These are phyloP conservation scores for Mastigamoeba balamuthi DNA, from an alignment of 78 protist species.

Conservation along the genomic window DNA sequence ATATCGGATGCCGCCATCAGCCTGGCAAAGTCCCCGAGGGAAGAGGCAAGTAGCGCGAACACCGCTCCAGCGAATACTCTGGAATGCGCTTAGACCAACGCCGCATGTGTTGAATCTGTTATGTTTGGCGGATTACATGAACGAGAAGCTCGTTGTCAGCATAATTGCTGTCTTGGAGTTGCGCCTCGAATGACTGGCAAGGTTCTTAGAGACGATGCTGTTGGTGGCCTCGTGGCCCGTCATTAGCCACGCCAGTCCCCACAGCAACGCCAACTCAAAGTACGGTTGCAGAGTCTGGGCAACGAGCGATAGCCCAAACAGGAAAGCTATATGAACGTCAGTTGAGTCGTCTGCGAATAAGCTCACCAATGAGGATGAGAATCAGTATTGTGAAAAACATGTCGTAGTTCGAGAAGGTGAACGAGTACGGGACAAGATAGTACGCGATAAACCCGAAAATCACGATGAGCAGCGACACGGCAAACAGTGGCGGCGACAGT, in stretches of 20 bases:
- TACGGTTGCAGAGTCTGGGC: too few species aligned
- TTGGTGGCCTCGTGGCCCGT: conserved; percentile 3
- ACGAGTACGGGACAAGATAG: conserved; percentile 66
- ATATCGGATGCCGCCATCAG: conserved; percentile 67
- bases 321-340: neutral
- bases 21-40: conserved; percentile 22
- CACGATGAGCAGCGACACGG: conserved; percentile 31
- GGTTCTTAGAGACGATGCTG: conserved; percentile 52
- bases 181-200: conserved; percentile 53
- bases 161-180: conserved; percentile 74
- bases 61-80: conserved; percentile 73
- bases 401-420: conserved; percentile 34
- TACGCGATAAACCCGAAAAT: conserved; percentile 63
- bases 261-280: conserved; percentile 17
- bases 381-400: conserved; percentile 55
- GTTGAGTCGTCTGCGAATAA: neutral
- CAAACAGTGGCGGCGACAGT: conserved; percentile 23
- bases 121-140: conserved; percentile 1
- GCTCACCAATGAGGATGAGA: conserved; percentile 38
- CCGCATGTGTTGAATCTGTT: neutral
- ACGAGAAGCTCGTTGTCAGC: conserved; percentile 65
- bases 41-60: conserved; percentile 53
- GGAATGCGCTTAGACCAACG: too few species aligned
- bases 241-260: too few species aligned
- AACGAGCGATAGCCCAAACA: neutral